phyloP scores from a whole-genome alignment of 2,329 filamentous ascomycete genomes.

The Orbilia quercus region DNA sequence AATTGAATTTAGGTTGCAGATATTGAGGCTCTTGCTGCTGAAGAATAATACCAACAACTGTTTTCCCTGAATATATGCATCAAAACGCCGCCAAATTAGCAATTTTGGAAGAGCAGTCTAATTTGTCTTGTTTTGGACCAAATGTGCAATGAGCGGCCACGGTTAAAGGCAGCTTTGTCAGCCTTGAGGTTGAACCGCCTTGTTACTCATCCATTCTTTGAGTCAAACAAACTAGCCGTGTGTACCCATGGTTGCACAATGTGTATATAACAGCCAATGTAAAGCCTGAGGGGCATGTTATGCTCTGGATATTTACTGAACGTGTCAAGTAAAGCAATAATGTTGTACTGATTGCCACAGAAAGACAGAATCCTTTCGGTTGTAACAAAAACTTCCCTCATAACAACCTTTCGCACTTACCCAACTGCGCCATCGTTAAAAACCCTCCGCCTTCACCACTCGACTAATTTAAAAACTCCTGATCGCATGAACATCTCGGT shows the following conservation, averaged over 20 bases:
- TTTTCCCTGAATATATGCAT: no score
- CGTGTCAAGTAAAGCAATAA: no score
- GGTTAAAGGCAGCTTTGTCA: constrained; percentile 13
- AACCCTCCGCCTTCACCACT: neutral
- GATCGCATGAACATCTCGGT: constrained; percentile 17
- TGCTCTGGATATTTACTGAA: no score
- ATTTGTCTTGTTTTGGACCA: no score
- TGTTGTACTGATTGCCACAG: neutral
- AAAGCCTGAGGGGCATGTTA: neutral
- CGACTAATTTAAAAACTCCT: constrained; percentile 2
- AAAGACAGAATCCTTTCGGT: neutral
- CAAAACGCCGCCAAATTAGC: no score
- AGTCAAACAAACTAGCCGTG: neutral
- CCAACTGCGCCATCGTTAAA: neutral
- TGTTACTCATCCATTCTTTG: constrained; percentile 14
- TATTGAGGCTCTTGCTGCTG: constrained; percentile 77
- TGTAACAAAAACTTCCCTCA: neutral
- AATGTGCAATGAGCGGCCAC: no score
- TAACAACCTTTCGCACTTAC: constrained; percentile 11
- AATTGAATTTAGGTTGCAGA: constrained; percentile 69
- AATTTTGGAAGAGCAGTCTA: no score
- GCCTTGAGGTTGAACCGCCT: neutral
- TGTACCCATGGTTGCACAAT: neutral
- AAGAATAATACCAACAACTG: constrained; percentile 59
- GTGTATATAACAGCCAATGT: constrained; percentile 21